Conservation (phyloP, 495 filamentous ascomycete species). For the Hypoxylon perforatum region DNA sequence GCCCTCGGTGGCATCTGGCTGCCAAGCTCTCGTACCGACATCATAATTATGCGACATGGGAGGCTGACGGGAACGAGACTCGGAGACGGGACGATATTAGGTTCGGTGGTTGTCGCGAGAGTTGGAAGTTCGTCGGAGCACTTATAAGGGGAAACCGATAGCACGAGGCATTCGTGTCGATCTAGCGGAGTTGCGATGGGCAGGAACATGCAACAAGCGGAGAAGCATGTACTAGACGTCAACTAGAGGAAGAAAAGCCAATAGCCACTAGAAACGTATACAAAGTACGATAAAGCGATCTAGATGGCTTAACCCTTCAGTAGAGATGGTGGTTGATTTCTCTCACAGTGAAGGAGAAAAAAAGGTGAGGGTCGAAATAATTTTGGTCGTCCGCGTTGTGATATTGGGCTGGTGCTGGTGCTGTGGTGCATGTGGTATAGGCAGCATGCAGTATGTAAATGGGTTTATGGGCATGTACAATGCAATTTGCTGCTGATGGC, state of each 20-base stretch:
- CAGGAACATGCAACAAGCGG: slow-evolving; percentile 20
- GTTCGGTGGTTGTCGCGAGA: slow-evolving; percentile 38
- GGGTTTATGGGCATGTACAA: slow-evolving; percentile 10
- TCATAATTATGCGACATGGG: slow-evolving; percentile 96
- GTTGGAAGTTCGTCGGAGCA: slow-evolving; percentile 21
- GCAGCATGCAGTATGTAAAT: slow-evolving; percentile 1
- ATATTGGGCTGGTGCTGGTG: slow-evolving; percentile 38
- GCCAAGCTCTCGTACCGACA: slow-evolving; percentile 97
- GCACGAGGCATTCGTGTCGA: slow-evolving; percentile 46
- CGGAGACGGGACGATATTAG: slow-evolving; percentile 19
- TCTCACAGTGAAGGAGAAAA: slow-evolving; percentile 42
- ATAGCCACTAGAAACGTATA: slow-evolving; percentile 27
- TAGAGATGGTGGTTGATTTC: slow-evolving; percentile 31
- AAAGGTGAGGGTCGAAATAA: slow-evolving; percentile 34
- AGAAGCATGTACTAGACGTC: slow-evolving; percentile 15
- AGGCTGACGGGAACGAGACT: slow-evolving; percentile 38
- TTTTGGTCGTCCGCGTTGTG: slow-evolving; percentile 37
- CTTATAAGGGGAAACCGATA: slow-evolving; percentile 34
- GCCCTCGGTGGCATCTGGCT: slow-evolving; percentile 93
- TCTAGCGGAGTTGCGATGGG: slow-evolving; percentile 26
- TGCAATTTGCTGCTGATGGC: slow-evolving; percentile 23
- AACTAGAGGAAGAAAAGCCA: slow-evolving; percentile 17
- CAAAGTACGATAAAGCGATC: slow-evolving; percentile 24
- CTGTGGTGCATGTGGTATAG: slow-evolving; percentile 15
- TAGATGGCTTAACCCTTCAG: slow-evolving; percentile 18